Evolutionary conservation across 2,329 filamentous ascomycete species (phyloP).

Genomic region (Tolypocladium ovalisporum): DNA sequence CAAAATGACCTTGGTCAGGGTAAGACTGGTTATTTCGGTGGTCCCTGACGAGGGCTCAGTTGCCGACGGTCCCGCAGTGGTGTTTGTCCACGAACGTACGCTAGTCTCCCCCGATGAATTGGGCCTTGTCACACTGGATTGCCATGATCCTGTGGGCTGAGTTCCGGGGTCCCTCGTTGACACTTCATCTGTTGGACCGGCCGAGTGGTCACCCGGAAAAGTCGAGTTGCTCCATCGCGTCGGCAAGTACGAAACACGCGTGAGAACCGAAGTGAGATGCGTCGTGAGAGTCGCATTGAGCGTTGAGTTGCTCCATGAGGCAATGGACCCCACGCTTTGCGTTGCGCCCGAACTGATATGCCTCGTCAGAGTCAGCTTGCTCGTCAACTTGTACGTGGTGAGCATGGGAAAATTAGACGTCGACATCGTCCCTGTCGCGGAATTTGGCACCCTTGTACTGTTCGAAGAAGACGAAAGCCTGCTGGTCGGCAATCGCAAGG

Average conservation of each 20-base stretch:
- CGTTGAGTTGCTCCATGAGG: not conserved
- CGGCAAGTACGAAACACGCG: not conserved
- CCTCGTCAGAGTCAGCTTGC: not conserved
- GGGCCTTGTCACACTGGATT: not conserved
- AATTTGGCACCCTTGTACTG: not conserved
- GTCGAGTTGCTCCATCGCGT: not conserved
- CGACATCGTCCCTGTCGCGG: not conserved
- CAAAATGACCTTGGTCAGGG: not conserved
- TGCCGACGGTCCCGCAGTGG: no score
- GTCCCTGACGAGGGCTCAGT: not conserved
- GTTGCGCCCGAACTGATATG: not conserved
- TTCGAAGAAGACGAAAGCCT: not conserved
- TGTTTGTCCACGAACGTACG: not conserved
- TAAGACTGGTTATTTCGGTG: not conserved
- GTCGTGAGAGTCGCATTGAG: not conserved
- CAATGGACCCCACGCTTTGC: not conserved
- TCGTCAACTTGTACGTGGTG: not conserved
- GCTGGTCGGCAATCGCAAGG: not conserved
- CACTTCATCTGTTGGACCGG: not conserved
- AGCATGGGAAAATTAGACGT: not conserved
- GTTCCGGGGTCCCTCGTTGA: not conserved
- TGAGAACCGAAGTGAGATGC: not conserved
- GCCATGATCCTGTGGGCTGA: not conserved
- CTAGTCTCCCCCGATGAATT: not conserved
- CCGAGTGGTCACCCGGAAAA: not conserved